Conservation (phyloP, 2,329 filamentous ascomycete species). For the Exophiala lecanii-corni region DNA sequence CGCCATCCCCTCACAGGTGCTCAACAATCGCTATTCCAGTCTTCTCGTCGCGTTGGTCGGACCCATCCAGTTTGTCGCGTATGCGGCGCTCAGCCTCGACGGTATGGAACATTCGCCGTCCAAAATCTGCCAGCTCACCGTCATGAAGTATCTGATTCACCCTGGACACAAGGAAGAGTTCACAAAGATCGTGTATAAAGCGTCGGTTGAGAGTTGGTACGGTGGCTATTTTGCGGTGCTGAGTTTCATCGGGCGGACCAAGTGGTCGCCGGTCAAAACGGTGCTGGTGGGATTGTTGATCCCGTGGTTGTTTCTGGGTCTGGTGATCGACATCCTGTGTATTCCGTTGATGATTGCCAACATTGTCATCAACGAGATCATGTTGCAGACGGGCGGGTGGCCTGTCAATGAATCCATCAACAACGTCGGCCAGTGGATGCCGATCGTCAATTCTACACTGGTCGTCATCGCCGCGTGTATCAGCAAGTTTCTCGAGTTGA, state of each 20-base stretch:
- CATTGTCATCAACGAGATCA: slow-evolving; percentile 29
- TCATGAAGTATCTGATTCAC: slow-evolving; percentile 25
- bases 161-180: slow-evolving; percentile 16
- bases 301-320: slow-evolving; percentile 26
- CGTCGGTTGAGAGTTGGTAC: slow-evolving; percentile 25
- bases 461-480: slow-evolving; percentile 28
- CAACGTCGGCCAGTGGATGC: slow-evolving; percentile 29
- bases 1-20: slow-evolving; percentile 22
- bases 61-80: slow-evolving; percentile 26
- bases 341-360: slow-evolving; percentile 26
- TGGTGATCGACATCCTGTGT: slow-evolving; percentile 26
- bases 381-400: slow-evolving; percentile 20
- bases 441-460: slow-evolving; percentile 24
- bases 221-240: slow-evolving; percentile 28
- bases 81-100: slow-evolving; percentile 25
- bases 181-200: slow-evolving; percentile 26
- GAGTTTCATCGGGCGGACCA: slow-evolving; percentile 19
- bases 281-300: slow-evolving; percentile 11
- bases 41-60: slow-evolving; percentile 21
- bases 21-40: slow-evolving; percentile 22
- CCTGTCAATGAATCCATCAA: slow-evolving; percentile 26
- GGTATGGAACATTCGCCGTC: slow-evolving; percentile 23
- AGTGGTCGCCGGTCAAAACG: slow-evolving; percentile 12
- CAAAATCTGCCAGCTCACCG: slow-evolving; percentile 16
- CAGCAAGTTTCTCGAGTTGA: slow-evolving; percentile 19